Conservation (phyloP, 169 alveolate species). For the Neospora caninum region DNA sequence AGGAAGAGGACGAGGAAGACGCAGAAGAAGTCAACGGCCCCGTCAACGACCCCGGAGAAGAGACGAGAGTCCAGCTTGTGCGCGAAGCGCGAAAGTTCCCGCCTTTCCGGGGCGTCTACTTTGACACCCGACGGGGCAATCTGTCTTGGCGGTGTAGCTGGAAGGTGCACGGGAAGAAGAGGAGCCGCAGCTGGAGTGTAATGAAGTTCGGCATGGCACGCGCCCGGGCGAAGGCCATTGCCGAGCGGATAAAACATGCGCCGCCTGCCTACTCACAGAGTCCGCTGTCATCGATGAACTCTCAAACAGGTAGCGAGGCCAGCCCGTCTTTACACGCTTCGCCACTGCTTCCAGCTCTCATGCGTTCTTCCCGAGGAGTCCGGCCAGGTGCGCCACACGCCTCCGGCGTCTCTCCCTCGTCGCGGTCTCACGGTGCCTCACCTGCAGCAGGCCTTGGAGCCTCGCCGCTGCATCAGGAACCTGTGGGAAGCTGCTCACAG, state of each 20-base stretch:
- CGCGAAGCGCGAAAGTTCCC: slow-evolving; percentile 16
- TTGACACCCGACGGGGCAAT: slow-evolving; percentile 30
- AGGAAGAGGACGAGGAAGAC: not conserved
- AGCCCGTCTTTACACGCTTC: not conserved
- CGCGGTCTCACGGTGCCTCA: no score
- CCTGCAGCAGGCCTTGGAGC: no score
- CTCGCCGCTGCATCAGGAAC: no score
- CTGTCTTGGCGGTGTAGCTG: slow-evolving; percentile 39
- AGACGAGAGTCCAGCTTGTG: not conserved
- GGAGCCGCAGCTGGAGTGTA: slow-evolving; percentile 43
- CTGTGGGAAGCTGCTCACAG: no score
- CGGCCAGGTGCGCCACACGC: no score
- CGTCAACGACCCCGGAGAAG: not conserved
- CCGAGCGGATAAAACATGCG: not conserved
- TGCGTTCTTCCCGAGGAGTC: not conserved
- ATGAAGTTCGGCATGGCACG: slow-evolving; percentile 22
- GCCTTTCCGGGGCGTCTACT: slow-evolving; percentile 26
- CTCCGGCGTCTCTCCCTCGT: not conserved
- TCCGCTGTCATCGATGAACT: not conserved
- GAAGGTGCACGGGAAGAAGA: slow-evolving; percentile 28
- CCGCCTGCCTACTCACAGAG: not conserved
- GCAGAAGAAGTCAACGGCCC: not conserved
- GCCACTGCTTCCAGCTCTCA: not conserved
- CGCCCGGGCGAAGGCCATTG: slow-evolving; percentile 25
- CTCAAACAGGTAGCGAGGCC: not conserved